Percentiles rank a stretch among this genome's conserved stretches.
Evolutionary conservation across 306 rosid genomes (phyloP).

Genomic region (Psophocarpus tetragonolobus): DNA sequence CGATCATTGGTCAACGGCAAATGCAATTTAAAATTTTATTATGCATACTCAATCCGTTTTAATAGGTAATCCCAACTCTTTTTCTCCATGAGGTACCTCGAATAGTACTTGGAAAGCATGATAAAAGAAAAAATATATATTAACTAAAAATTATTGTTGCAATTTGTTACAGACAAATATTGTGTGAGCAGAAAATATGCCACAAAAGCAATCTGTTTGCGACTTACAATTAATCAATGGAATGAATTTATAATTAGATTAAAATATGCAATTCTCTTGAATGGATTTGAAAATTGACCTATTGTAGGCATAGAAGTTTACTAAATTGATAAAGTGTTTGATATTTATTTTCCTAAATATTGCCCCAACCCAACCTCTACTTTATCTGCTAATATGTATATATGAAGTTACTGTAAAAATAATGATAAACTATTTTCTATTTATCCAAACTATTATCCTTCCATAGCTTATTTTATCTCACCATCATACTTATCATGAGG

Average conservation of each 20-base stretch:
- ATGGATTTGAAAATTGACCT: background rate
- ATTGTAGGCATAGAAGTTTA: background rate
- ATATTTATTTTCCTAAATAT: background rate
- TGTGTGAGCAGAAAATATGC: background rate
- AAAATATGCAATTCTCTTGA: background rate
- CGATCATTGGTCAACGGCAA: background rate
- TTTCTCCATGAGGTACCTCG: background rate
- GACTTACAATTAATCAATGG: background rate
- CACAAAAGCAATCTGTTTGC: background rate
- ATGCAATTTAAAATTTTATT: background rate
- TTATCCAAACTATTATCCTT: background rate
- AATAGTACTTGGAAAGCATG: background rate
- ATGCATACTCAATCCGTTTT: background rate
- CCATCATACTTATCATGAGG: background rate
- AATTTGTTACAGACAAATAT: background rate
- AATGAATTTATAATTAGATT: background rate
- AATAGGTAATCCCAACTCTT: background rate
- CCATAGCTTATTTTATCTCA: background rate
- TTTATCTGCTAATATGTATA: background rate
- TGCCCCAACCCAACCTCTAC: background rate
- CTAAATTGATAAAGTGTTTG: background rate
- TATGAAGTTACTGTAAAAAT: background rate
- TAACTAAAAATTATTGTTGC: background rate
- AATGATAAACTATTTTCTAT: background rate
- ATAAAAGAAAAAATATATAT: background rate